Percentiles rank a stretch among this genome's conserved stretches.
Conservation (phyloP, 305 asterid species). For the Plantago coronopus region DNA sequence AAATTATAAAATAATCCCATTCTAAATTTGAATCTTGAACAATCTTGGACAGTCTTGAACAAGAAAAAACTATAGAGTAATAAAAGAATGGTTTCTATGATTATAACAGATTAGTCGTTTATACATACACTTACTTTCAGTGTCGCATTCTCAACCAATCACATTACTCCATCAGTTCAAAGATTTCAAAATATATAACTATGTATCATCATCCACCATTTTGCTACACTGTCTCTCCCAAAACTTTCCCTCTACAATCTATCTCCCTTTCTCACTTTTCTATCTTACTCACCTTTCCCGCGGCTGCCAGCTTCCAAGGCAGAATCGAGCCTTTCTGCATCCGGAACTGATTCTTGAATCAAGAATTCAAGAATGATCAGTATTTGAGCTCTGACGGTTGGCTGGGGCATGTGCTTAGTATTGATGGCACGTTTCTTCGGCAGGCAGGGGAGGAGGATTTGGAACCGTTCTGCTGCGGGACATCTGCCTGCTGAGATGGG, state of each 20-base stretch:
- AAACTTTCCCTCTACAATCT: too few relatives aligned
- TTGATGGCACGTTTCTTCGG: conserved; percentile 37
- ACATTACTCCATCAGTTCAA: conserved; percentile 11
- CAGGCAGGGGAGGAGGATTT: conserved; percentile 40
- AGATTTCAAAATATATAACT: conserved; percentile 21
- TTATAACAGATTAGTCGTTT: conserved; percentile 20
- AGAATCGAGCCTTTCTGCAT: conserved; percentile 5
- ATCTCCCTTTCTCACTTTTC: too few relatives aligned
- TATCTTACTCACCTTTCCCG: too few relatives aligned
- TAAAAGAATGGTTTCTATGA: conserved; percentile 28
- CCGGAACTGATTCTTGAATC: conserved; percentile 1
- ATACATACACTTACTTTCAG: conserved; percentile 14
- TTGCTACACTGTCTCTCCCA: too few relatives aligned
- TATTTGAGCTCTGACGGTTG: conserved; percentile 44
- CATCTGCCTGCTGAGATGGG: conserved; percentile 23
- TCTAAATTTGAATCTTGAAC: too few relatives aligned
- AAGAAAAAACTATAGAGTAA: not conserved
- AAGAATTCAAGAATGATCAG: conserved; percentile 13
- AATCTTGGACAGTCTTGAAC: not conserved
- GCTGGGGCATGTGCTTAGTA: conserved; percentile 30
- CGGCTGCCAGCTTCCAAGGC: conserved; percentile 10
- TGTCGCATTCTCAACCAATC: conserved; percentile 22
- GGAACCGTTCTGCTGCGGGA: conserved; percentile 25
- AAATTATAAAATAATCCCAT: too few relatives aligned
- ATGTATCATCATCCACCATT: too few relatives aligned